Conservation (phyloP, 192 early-diverging fungal species). For the Phlyctochytrium arcticum region DNA sequence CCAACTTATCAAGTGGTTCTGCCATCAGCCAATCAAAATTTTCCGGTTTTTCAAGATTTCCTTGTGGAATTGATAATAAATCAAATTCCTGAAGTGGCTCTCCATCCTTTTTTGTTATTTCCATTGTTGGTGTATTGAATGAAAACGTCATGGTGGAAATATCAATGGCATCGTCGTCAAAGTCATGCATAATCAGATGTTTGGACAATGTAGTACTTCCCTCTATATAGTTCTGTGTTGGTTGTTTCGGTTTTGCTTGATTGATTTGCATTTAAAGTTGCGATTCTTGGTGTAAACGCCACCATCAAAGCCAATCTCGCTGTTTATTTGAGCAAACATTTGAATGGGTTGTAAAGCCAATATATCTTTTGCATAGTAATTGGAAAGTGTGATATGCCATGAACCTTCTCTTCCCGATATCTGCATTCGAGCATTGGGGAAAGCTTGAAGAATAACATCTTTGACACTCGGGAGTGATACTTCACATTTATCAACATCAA, state of each 20-base stretch:
- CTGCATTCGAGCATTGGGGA: conserved; percentile 6
- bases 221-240: no score
- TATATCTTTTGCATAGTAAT: not conserved
- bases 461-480: not conserved
- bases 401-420: conserved; percentile 5
- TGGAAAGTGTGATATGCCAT: conserved; percentile 3
- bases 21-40: not conserved
- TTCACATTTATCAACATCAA: not conserved
- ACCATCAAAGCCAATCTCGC: not conserved
- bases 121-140: not conserved
- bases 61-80: not conserved
- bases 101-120: not conserved
- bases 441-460: not conserved
- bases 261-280: conserved; percentile 9
- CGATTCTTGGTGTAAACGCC: conserved; percentile 4
- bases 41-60: not conserved
- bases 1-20: not conserved
- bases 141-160: not conserved
- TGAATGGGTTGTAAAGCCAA: not conserved
- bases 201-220: no score
- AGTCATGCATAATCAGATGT: not conserved
- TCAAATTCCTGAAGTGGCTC: not conserved
- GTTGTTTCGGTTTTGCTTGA: not conserved
- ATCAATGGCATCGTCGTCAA: not conserved
- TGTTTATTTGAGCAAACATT: no score